Percentiles rank a stretch among this genome's conserved stretches.
Evolutionary conservation across 371 early-diverging fungal species (phyloP).

Genomic region (Dichotomocladium elegans): DNA sequence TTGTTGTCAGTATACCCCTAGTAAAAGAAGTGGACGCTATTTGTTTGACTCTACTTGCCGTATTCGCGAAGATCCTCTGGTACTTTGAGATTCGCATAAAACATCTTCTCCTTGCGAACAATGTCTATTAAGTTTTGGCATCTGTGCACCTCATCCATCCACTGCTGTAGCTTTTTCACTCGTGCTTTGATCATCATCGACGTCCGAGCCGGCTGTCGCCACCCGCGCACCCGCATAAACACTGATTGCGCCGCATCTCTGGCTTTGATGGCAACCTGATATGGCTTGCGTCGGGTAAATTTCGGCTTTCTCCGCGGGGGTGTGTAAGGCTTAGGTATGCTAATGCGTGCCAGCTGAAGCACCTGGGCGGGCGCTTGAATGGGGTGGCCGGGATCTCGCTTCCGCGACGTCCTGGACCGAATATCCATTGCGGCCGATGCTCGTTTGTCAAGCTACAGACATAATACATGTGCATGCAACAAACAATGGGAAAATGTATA

Average conservation of each 20-base stretch:
- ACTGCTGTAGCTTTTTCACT: conserved; percentile 11
- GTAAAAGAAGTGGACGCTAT: too few species aligned
- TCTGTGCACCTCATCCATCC: conserved; percentile 1
- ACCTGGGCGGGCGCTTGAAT: background rate
- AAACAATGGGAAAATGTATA: too few species aligned
- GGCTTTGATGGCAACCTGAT: conserved; percentile 4
- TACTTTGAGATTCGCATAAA: conserved; percentile 1
- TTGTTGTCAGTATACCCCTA: too few species aligned
- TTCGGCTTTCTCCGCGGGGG: background rate
- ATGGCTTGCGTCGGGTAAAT: conserved; percentile 9
- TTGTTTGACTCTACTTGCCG: too few species aligned
- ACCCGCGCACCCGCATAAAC: conserved; percentile 23
- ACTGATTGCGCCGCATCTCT: conserved; percentile 1
- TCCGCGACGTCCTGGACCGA: conserved; percentile 4
- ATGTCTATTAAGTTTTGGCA: background rate
- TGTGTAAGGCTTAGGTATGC: background rate
- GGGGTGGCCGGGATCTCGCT: conserved; percentile 1
- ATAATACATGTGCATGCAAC: background rate
- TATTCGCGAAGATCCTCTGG: conserved; percentile 1
- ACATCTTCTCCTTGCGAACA: conserved; percentile 3
- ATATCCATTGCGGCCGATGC: conserved; percentile 11
- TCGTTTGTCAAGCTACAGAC: conserved; percentile 5
- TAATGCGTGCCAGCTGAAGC: background rate
- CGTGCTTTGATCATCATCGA: conserved; percentile 22
- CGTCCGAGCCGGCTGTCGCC: conserved; percentile 15